These are phyloP conservation scores for Otatea glauca DNA, from an alignment of 176 grass and related monocot genomes.

Conservation along the genomic window DNA sequence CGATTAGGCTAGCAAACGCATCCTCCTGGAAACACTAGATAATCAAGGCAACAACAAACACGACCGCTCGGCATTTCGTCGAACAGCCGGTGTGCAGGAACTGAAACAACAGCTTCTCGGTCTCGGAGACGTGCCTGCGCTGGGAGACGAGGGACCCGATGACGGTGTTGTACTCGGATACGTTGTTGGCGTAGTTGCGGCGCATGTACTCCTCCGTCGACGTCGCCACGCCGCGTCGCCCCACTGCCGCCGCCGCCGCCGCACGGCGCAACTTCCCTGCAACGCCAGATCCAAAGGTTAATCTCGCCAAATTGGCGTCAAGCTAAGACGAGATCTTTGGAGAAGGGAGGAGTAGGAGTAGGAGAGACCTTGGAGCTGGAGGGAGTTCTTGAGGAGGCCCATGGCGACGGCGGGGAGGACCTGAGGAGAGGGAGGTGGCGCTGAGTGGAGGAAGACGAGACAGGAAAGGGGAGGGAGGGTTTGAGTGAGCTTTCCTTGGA, in stretches of 20 bases:
- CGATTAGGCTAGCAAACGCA: neutral
- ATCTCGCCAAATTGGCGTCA: neutral
- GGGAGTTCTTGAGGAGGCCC: conserved; percentile 67
- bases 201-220: conserved; percentile 68
- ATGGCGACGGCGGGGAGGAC: conserved; percentile 46
- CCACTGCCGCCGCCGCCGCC: conserved; percentile 15
- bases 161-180: conserved; percentile 94
- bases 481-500: neutral
- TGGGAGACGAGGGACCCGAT: conserved; percentile 81
- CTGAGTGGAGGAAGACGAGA: neutral
- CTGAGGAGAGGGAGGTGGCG: conserved; percentile 17
- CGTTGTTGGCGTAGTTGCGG: conserved; percentile 88
- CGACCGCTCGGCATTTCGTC: conserved; percentile 40
- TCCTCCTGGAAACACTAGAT: neutral
- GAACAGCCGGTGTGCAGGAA: conserved; percentile 53
- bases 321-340: neutral
- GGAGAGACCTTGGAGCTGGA: conserved; percentile 51
- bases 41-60: neutral
- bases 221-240: conserved; percentile 54
- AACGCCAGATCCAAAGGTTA: conserved; percentile 29
- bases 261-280: conserved; percentile 47
- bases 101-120: neutral
- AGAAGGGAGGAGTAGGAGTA: neutral
- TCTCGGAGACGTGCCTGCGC: conserved; percentile 54
- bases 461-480: conserved; percentile 21